These are phyloP conservation scores for Clonostachys chloroleuca DNA, from an alignment of 2,329 filamentous ascomycete genomes.

Conservation along the genomic window DNA sequence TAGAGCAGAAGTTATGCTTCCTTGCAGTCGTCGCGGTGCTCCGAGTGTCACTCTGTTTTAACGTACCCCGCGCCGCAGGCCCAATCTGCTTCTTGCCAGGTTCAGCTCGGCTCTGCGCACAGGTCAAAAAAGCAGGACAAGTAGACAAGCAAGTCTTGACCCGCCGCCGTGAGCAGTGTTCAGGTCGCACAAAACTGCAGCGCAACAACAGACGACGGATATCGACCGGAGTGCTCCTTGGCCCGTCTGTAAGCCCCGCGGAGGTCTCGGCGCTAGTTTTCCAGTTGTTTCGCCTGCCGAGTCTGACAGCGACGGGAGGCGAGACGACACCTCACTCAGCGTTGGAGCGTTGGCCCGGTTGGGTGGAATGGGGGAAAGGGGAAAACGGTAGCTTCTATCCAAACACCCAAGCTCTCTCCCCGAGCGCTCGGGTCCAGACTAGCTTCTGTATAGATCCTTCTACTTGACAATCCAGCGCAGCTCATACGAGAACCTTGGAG, in stretches of 20 bases:
- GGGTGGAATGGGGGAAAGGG: too few species aligned
- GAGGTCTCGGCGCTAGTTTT: not conserved
- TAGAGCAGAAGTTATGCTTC: not conserved
- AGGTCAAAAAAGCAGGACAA: not conserved
- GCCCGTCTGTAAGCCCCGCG: conserved; percentile 4
- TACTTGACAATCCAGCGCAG: too few species aligned
- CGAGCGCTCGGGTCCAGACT: too few species aligned
- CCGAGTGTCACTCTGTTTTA: too few species aligned
- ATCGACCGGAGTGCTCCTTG: conserved; percentile 7
- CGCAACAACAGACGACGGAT: conserved; percentile 11
- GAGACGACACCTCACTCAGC: not conserved
- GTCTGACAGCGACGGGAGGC: conserved; percentile 2
- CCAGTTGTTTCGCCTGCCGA: conserved; percentile 6
- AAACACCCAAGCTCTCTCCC: not conserved
- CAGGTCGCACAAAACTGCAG: conserved; percentile 13
- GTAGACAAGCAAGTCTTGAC: not conserved
- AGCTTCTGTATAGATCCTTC: too few species aligned
- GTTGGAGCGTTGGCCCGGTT: too few species aligned
- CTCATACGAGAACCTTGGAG: too few species aligned
- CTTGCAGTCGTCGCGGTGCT: not conserved
- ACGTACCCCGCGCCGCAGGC: too few species aligned
- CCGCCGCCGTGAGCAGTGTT: not conserved
- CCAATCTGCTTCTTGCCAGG: not conserved
- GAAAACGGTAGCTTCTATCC: not conserved
- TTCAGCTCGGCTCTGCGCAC: not conserved